A percentile compares a stretch with the other conserved stretches of the same genome.
These are phyloP conservation scores for Castanospermum australe DNA, from an alignment of 306 rosid species.

Conservation along the genomic window DNA sequence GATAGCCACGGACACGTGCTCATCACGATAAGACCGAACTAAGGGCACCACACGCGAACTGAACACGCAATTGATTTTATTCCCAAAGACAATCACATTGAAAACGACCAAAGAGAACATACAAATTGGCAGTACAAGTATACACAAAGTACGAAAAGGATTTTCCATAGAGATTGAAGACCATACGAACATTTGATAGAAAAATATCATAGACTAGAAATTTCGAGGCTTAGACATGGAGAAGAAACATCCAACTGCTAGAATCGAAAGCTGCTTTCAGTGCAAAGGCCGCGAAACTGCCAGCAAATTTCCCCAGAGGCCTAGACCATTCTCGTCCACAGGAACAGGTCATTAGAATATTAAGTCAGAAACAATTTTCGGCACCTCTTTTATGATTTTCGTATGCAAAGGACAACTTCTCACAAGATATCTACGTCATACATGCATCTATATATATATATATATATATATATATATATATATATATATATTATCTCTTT, in stretches of 20 bases:
- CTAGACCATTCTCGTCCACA: conserved; percentile 27
- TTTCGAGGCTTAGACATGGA: not conserved
- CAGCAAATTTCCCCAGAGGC: not conserved
- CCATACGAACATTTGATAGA: not conserved
- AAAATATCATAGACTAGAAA: not conserved
- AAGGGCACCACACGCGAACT: not conserved
- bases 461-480: too few relatives aligned
- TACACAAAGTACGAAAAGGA: not conserved
- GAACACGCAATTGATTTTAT: not conserved
- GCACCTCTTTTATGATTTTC: not conserved
- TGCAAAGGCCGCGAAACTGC: conserved; percentile 8
- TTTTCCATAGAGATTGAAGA: not conserved
- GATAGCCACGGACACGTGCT: not conserved
- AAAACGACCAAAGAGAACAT: not conserved
- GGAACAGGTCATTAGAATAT: not conserved
- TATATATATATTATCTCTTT: too few relatives aligned
- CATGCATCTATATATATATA: too few relatives aligned
- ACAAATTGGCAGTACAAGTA: not conserved
- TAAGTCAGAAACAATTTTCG: not conserved
- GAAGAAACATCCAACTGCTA: not conserved
- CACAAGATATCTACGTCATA: too few relatives aligned
- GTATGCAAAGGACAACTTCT: not conserved
- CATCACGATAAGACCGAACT: not conserved
- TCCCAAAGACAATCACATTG: not conserved
- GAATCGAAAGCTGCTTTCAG: not conserved